Evolutionary conservation across 176 grass and related monocot species (phyloP), one percentile per base, ranked within the genome.

Genomic region (Bonia amplexicaulis): DNA sequence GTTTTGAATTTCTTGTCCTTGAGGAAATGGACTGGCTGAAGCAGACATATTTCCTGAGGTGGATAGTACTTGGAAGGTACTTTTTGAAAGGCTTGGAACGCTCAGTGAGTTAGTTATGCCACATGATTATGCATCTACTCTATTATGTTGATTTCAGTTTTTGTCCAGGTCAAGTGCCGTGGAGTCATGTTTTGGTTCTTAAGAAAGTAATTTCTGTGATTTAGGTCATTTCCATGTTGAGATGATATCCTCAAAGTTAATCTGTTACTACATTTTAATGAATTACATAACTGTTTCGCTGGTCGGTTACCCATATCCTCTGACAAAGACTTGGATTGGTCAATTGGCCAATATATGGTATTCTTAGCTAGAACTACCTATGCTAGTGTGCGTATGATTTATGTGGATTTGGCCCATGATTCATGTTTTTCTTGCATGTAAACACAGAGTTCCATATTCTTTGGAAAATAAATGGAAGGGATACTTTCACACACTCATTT

Each of bases 41-140:
- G 76, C 67, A 40, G 84, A 82, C 74, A 95, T 95, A 78, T 95
- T 92, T 92, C 93, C 90, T 62, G 85, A 90, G 82, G 93, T 92
- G 60, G 80, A 90, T 62, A 95, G 90, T 78, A 89, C 90, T 44
- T 95, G 93, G 90, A 92, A 95, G 80, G 93, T 92, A 87, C 63
- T 7, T 83, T 41, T 66, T 40, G 15, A 66, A 75, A 85, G 7
- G 15, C 49, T 62, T 69, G 25, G 17, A 39, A 25, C n/a, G 22
- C 5, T 40, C 47, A 66, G 55, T 75, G 29, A 52, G 13, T 81
- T 57, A 41, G 23, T 82, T 69, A 16, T 69, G 12, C 60, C 52
- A 23, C 49, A 58, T 82, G 35, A 6, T 82, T 57, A 42, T 70
- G 20, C 31, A 53, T 81, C 31, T 70, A 5, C 31, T 33, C 31